Evolutionary conservation across 805 yeast species (phyloP).

Genomic region (Candida xyloterini): DNA sequence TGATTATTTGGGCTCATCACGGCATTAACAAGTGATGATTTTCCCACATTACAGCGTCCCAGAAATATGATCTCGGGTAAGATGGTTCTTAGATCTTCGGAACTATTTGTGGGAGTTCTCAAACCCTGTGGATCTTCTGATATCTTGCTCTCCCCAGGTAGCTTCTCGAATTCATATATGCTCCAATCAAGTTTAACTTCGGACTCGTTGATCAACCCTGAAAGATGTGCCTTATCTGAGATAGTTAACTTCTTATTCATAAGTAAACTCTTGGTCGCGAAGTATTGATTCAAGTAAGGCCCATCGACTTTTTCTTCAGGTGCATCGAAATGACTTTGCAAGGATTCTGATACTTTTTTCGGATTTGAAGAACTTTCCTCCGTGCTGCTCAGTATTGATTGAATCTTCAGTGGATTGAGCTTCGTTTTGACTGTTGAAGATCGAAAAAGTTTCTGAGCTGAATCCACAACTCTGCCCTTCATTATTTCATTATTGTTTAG

Average conservation of each 20-base stretch:
- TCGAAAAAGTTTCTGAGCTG: neutral
- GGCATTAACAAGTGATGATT: conserved; percentile 70
- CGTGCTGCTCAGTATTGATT: neutral
- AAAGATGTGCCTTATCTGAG: conserved; percentile 14
- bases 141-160: conserved; percentile 50
- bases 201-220: conserved; percentile 46
- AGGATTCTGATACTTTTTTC: neutral
- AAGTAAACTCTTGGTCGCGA: conserved; percentile 13
- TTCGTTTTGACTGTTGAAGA: neutral
- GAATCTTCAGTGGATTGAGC: neutral
- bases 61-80: conserved; percentile 74
- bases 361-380: conserved; percentile 4
- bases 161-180: conserved; percentile 45
- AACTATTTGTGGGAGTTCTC: neutral
- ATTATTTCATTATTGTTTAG: too few species aligned
- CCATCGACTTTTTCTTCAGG: conserved; percentile 17
- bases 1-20: conserved; percentile 42
- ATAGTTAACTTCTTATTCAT: conserved; percentile 6
- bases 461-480: neutral
- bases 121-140: neutral
- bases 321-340: neutral
- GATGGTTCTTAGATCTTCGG: conserved; percentile 18
- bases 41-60: conserved; percentile 87
- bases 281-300: conserved; percentile 16
- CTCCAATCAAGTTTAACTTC: conserved; percentile 59